These are phyloP conservation scores for Fusarium irregulare DNA, from an alignment of 2,329 filamentous ascomycete species.

Conservation along the genomic window DNA sequence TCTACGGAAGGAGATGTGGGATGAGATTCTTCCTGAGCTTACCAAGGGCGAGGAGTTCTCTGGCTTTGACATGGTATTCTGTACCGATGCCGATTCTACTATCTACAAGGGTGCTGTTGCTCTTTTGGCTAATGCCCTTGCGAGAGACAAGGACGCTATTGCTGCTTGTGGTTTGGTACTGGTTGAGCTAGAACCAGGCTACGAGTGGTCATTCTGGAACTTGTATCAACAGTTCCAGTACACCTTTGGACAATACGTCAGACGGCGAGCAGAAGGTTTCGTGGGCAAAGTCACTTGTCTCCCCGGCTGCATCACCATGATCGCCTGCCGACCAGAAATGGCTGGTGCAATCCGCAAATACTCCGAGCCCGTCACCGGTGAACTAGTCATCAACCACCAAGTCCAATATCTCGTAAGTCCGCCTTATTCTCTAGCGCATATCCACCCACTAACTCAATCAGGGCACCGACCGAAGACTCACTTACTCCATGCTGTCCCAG, in stretches of 20 bases:
- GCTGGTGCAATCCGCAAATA: conserved; percentile 39
- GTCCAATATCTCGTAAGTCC: conserved; percentile 39
- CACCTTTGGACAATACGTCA: conserved; percentile 38
- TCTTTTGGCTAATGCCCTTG: conserved; percentile 27
- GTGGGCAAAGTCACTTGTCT: conserved; percentile 38
- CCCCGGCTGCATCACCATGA: conserved; percentile 41
- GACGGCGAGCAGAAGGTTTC: conserved; percentile 33
- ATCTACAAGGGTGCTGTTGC: conserved; percentile 39
- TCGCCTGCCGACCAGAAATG: conserved; percentile 38
- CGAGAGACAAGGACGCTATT: conserved; percentile 33
- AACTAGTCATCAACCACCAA: conserved; percentile 37
- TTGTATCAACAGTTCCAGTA: conserved; percentile 43
- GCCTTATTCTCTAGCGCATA: no score
- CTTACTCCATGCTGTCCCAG: conserved; percentile 40
- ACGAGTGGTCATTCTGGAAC: conserved; percentile 42
- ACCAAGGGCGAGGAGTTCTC: conserved; percentile 26
- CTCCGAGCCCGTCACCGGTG: conserved; percentile 33
- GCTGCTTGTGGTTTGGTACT: conserved; percentile 37
- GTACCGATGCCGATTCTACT: conserved; percentile 38
- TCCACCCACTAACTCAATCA: conserved; percentile 3
- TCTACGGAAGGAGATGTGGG: conserved; percentile 36
- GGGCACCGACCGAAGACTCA: conserved; percentile 40
- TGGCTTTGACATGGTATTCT: conserved; percentile 40
- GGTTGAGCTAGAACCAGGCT: conserved; percentile 38
- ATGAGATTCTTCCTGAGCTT: conserved; percentile 25